Evolutionary conservation across 805 yeast species (phyloP), one percentile per base, ranked within the genome.

Genomic region (Cyberlindnera bimundalis): DNA sequence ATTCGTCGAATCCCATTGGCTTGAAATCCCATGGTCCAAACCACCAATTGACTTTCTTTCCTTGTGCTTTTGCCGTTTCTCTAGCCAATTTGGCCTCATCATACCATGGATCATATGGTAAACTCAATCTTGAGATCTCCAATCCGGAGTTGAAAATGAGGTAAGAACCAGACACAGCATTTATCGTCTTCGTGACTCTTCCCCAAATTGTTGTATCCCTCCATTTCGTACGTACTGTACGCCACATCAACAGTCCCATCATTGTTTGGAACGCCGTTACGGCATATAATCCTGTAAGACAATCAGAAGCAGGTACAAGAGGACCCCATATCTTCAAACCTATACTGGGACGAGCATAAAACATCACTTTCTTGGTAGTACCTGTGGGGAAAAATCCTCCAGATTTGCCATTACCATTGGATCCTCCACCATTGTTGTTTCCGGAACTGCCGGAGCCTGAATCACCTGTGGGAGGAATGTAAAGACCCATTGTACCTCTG

Each of bases 291-390:
- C 84, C 85, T 3, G 67, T 59, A 24, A 63, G 56, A 55, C 80
- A 77, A 47, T 83, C 90, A 8, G 83, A 71, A 1, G 89, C 84
- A 2, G 91, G 91, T 1, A 79, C 81, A 17, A 83, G 56, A 0
- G 88, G 88, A 1, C 89, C 85, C 81, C 86, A 79, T 25, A 79
- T 51, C 46, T 65, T 64, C 38, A 81, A 65, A 0, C 86, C 87
- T 17, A 79, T 56, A 38, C 77, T 74, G 2, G 89, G 89, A 45
- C 74, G 61, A 32, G 68, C 61, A 37, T 61, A 45, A 33, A 53
- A 53, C 2, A 29, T 25, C 19, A 38, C 28, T 39, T 42, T 46
- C n/a, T 23, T 31, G 16, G 37, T 31, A 3, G 37, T 5, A 2
- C 43, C 39, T 18, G 31, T 15, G 29, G 35, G 35, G 35, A 32